Percentiles rank a stretch among this genome's conserved stretches.
These are phyloP conservation scores for Aureobasidium mangrovei DNA, from an alignment of 2,329 filamentous ascomycete genomes.

Conservation along the genomic window DNA sequence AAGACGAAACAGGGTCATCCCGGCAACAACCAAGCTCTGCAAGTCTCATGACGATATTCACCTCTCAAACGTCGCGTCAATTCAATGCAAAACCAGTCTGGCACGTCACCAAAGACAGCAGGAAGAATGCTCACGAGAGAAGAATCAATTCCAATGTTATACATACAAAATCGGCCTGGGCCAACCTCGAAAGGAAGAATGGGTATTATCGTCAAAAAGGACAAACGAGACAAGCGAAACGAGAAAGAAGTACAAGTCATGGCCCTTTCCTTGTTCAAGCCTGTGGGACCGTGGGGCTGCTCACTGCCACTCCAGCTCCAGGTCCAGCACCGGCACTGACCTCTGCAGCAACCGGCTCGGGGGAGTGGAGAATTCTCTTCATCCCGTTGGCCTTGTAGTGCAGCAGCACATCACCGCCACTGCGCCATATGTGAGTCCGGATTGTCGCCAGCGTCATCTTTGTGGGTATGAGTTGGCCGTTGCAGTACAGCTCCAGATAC, in stretches of 20 bases:
- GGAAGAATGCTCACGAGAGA: too few species aligned
- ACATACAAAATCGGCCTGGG: not conserved
- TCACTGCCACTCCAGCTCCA: too few species aligned
- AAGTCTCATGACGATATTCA: not conserved
- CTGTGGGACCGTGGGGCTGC: not conserved
- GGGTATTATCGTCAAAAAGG: slow-evolving; percentile 4
- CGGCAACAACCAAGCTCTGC: too few species aligned
- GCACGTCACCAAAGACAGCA: too few species aligned
- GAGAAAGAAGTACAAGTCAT: not conserved
- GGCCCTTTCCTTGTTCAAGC: not conserved
- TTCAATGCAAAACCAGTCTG: not conserved
- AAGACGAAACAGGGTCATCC: too few species aligned
- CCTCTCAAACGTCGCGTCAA: not conserved
- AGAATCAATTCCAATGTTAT: not conserved
- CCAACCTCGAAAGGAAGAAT: slow-evolving; percentile 4
- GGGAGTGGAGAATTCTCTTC: slow-evolving; percentile 44
- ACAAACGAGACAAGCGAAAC: not conserved
- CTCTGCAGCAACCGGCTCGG: not conserved
- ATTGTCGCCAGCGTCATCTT: slow-evolving; percentile 93
- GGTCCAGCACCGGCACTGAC: not conserved
- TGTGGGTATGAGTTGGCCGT: slow-evolving; percentile 50
- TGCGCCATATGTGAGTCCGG: slow-evolving; percentile 86
- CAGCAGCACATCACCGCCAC: slow-evolving; percentile 82
- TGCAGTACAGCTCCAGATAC: slow-evolving; percentile 90
- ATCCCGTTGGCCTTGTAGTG: slow-evolving; percentile 89